Percentiles rank a stretch among this genome's conserved stretches.
Evolutionary conservation across 73 alveolate species (phyloP).

Genomic region (Paramecium octaurelia): DNA sequence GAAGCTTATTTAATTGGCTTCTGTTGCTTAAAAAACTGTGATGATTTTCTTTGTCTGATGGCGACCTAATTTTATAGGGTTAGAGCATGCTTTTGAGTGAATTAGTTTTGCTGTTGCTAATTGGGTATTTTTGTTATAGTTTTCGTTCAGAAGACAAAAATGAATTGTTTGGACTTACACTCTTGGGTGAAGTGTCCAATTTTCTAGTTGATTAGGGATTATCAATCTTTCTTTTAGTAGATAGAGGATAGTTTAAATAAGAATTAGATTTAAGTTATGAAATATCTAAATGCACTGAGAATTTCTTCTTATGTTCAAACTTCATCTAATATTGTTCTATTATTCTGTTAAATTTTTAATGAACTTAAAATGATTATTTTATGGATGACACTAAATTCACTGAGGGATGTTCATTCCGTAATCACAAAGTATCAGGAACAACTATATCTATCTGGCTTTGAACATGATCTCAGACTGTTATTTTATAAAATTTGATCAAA

Average conservation of each 20-base stretch:
- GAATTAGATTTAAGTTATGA: not conserved
- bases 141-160: not conserved
- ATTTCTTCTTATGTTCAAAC: constrained; percentile 19
- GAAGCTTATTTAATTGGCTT: not conserved
- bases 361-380: constrained; percentile 50
- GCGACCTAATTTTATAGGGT: constrained; percentile 3
- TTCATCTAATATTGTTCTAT: constrained; percentile 6
- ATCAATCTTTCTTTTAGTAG: constrained; percentile 22
- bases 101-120: not conserved
- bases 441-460: constrained; percentile 9
- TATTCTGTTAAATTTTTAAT: constrained; percentile 26
- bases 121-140: not conserved
- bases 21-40: not conserved
- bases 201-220: not conserved
- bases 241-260: constrained; percentile 18
- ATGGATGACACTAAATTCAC: constrained; percentile 33
- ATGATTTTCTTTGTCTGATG: constrained; percentile 7
- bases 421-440: constrained; percentile 37
- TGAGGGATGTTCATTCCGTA: constrained; percentile 11
- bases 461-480: constrained; percentile 13
- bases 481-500: constrained; percentile 37
- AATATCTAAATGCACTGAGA: constrained; percentile 42
- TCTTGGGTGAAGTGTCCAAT: not conserved
- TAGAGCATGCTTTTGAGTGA: constrained; percentile 30
- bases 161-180: constrained; percentile 30